Base-by-base conservation (phyloP, 768 basidiomycete genomes). In the Auriculariales sp. region DNA sequence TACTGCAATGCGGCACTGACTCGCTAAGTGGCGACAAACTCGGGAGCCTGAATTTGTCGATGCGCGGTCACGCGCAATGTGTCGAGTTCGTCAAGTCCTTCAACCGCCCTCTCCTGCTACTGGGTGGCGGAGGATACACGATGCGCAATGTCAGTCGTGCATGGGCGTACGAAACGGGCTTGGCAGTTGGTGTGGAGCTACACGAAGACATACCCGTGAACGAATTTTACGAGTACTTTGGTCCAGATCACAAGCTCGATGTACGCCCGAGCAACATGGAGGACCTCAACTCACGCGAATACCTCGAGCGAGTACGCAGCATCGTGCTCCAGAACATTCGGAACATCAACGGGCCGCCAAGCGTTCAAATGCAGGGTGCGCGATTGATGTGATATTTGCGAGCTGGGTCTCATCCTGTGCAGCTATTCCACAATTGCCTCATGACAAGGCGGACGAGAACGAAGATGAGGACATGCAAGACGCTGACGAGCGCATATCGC, bases 171-270 rank as follows among this genome's bases (percentile, higher is more conserved):
- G 95, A 99, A 67, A 99, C 95, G 2, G 95, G 95, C 22, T 66
- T 99, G 35, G 95, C 95, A n/a, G 92, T 94, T 22, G 95, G 95
- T 10, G 87, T 93, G 19, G 92, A 98, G 64, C 75, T 99, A 12
- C 83, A n/a, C 28, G n/a, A 58, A 93, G 94, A 89, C 61, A 94
- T 99, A 49, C 95, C 95, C 2, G 83, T 93, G 55, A 99, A 98
- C 59, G 95, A 99, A 66, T 99, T 98, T 67, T 98, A 93, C 60
- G 94, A 98, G 61, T 98, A 98, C 65, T 98, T 97, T 63, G 95
- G 95, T 0, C 95, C 95, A 2, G 90, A 94, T 59, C 97, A 98
- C 59, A 79, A 92, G 61, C 75, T 99, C 28, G 90, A 99, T 61
- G 95, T 99, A 27, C 88, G 83, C 58, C 69, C 90, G 11, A 92